Conservation (phyloP, 768 basidiomycete species). For the Termitomyces sp. region DNA sequence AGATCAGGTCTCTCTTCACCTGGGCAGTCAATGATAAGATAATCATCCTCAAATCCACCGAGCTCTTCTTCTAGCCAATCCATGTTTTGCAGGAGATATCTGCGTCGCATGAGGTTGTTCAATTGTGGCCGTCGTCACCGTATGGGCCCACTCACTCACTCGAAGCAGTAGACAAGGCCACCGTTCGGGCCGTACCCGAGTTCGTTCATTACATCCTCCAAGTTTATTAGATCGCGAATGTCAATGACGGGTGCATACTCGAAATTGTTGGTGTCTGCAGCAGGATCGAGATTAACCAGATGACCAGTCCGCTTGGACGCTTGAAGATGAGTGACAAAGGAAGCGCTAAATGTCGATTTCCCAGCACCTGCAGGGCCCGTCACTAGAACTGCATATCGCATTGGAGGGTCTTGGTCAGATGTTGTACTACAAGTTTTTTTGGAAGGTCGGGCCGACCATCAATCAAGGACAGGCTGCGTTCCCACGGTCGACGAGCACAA, state of each 20-base stretch:
- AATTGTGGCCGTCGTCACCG: neutral
- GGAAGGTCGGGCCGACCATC: neutral
- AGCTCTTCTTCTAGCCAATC: constrained; percentile 98
- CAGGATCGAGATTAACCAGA: constrained; percentile 96
- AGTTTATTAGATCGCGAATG: constrained; percentile 85
- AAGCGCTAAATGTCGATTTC: constrained; percentile 89
- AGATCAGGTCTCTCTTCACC: constrained; percentile 37
- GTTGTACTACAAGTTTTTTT: constrained; percentile 1
- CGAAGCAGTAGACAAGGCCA: constrained; percentile 96
- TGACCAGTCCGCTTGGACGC: constrained; percentile 80
- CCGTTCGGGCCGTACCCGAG: constrained; percentile 96
- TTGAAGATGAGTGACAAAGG: constrained; percentile 85
- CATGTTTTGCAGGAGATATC: constrained; percentile 94
- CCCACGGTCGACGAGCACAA: constrained; percentile 12
- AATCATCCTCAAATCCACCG: constrained; percentile 93
- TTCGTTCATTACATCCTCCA: constrained; percentile 96
- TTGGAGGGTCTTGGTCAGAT: constrained; percentile 27
- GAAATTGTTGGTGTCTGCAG: constrained; percentile 80
- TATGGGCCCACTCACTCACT: constrained; percentile 70
- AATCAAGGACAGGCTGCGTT: constrained; percentile 1
- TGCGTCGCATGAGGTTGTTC: constrained; percentile 23
- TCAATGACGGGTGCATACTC: constrained; percentile 92
- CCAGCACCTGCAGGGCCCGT: constrained; percentile 98
- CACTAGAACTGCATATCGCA: constrained; percentile 87
- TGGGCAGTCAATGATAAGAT: constrained; percentile 89